Conservation (phyloP, 331 rosid species). For the Spiraea crenata region DNA sequence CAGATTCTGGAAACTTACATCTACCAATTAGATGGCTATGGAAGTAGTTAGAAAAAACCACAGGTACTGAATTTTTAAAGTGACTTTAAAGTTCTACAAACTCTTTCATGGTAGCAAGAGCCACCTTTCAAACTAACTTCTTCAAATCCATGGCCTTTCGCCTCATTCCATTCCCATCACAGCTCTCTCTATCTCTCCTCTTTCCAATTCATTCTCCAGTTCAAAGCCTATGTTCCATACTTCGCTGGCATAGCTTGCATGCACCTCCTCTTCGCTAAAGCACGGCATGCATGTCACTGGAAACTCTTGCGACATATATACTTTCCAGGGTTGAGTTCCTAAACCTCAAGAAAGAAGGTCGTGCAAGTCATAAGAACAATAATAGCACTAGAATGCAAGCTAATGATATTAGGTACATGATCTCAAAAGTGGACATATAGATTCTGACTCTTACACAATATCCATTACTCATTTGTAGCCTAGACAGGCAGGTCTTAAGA, state of each 20-base stretch:
- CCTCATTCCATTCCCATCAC: constrained; percentile 38
- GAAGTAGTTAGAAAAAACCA: too few relatives aligned
- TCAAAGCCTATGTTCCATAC: not conserved
- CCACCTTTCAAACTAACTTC: constrained; percentile 9
- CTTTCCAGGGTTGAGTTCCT: constrained; percentile 61
- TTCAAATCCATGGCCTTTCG: constrained; percentile 29
- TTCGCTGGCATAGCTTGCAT: constrained; percentile 41
- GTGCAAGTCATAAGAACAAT: too few relatives aligned
- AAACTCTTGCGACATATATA: constrained; percentile 40
- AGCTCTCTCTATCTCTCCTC: constrained; percentile 30
- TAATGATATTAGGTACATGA: too few relatives aligned
- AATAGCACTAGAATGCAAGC: too few relatives aligned
- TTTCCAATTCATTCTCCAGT: constrained; percentile 21
- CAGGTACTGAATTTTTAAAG: too few relatives aligned
- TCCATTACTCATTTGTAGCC: too few relatives aligned
- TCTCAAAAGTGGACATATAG: too few relatives aligned
- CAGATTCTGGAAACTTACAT: too few relatives aligned
- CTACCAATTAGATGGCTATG: too few relatives aligned
- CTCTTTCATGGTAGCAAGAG: constrained; percentile 12
- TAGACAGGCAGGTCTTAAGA: too few relatives aligned
- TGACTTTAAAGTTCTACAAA: too few relatives aligned
- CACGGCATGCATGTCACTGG: constrained; percentile 45
- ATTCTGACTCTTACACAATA: too few relatives aligned
- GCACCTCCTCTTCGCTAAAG: constrained; percentile 41
- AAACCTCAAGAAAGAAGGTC: constrained; percentile 34